phyloP scores from a whole-genome alignment of 441 rosid species.

The Populus hybrid region DNA sequence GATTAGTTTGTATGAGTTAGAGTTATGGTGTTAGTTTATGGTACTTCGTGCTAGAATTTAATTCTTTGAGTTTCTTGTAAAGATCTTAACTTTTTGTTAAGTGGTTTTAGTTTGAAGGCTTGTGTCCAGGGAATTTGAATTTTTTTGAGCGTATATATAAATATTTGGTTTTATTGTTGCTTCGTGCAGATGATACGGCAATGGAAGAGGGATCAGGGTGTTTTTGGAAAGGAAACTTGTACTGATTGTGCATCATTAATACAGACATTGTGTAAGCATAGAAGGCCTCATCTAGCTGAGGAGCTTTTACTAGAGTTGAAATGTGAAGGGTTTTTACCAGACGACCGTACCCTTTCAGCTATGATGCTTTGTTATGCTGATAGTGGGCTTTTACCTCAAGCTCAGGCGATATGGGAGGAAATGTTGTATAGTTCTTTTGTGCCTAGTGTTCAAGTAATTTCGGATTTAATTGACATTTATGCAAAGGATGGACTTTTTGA shows the following conservation, averaged over 20 bases:
- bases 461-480: constrained; percentile 52
- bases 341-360: constrained; percentile 41
- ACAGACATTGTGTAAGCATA: constrained; percentile 26
- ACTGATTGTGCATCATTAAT: constrained; percentile 43
- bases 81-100: not conserved
- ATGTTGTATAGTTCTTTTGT: constrained; percentile 41
- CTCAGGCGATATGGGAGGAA: constrained; percentile 56
- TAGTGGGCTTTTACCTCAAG: constrained; percentile 45
- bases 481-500: constrained; percentile 37
- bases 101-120: not conserved
- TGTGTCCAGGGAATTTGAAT: not conserved
- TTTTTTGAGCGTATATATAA: not conserved
- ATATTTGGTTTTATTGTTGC: not conserved
- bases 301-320: constrained; percentile 48
- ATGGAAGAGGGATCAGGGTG: constrained; percentile 27
- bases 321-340: constrained; percentile 40
- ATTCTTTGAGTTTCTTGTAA: not conserved
- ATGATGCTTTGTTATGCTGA: constrained; percentile 56
- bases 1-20: not conserved
- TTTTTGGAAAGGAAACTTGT: constrained; percentile 18
- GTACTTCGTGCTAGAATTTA: not conserved
- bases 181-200: constrained; percentile 32
- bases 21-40: not conserved
- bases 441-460: constrained; percentile 40
- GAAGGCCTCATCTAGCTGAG: constrained; percentile 43